phyloP scores from a whole-genome alignment of 1,284 basidiomycete species.

The Apiotrichum porosum region DNA sequence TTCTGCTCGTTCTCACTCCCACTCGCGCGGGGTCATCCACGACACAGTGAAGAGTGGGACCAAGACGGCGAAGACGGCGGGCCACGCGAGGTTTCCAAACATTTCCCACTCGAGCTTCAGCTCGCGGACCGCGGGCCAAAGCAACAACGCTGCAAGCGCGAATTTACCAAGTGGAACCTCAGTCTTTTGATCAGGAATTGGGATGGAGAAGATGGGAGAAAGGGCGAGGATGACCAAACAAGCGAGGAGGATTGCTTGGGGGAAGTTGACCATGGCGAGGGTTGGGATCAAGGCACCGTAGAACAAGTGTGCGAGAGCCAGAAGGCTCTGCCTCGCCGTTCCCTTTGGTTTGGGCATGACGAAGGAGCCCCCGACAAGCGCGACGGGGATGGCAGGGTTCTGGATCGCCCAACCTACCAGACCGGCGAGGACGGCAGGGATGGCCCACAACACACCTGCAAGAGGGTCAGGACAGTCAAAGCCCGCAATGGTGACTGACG shows the following conservation, averaged over 20 bases:
- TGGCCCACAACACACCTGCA: constrained; percentile 51
- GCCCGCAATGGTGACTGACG: constrained; percentile 75
- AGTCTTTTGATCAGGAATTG: not conserved
- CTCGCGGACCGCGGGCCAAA: constrained; percentile 5
- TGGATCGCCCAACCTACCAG: constrained; percentile 20
- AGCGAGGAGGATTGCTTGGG: constrained; percentile 67
- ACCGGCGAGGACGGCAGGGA: constrained; percentile 17
- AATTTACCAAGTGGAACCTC: constrained; percentile 1
- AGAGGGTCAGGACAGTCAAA: constrained; percentile 65
- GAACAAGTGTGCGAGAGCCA: constrained; percentile 51
- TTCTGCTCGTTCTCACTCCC: no score
- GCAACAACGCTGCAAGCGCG: not conserved
- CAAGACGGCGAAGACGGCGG: constrained; percentile 32
- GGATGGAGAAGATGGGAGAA: constrained; percentile 1
- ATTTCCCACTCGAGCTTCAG: constrained; percentile 36
- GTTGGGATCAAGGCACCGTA: constrained; percentile 78
- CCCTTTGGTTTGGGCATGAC: constrained; percentile 56
- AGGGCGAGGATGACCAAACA: constrained; percentile 53
- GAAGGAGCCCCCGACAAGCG: not conserved
- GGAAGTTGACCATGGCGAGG: constrained; percentile 82
- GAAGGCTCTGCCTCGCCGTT: constrained; percentile 27
- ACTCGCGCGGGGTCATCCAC: constrained; percentile 11
- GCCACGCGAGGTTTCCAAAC: constrained; percentile 42
- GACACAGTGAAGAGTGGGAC: constrained; percentile 33
- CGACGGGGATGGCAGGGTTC: constrained; percentile 18